phyloP scores from a whole-genome alignment of 768 basidiomycete genomes.

The Lactarius tabidus region DNA sequence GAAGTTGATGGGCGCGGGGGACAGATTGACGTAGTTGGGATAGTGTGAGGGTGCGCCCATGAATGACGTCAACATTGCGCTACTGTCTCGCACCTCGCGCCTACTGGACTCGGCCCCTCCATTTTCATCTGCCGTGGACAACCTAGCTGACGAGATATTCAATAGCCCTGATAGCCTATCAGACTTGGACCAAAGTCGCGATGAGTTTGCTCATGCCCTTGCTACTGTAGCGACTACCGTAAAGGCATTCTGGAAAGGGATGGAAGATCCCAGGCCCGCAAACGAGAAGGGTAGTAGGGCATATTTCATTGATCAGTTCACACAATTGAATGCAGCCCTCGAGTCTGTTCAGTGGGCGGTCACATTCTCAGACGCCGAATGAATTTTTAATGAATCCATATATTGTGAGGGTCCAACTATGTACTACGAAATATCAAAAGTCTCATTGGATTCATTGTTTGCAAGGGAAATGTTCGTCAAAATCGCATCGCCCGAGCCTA shows the following conservation, averaged over 20 bases:
- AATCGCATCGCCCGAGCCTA: not conserved
- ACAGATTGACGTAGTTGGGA: too few species aligned
- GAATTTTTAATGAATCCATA: not conserved
- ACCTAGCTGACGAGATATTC: conserved; percentile 20
- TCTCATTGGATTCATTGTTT: not conserved
- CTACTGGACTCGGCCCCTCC: conserved; percentile 20
- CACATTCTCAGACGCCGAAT: not conserved
- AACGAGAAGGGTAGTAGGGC: conserved; percentile 9
- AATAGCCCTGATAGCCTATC: not conserved
- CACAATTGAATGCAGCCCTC: conserved; percentile 15
- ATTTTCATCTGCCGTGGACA: conserved; percentile 19
- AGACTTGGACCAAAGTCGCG: conserved; percentile 8
- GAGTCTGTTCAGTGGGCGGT: conserved; percentile 11
- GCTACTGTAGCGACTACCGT: conserved; percentile 7
- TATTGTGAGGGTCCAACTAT: not conserved
- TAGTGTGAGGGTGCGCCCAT: too few species aligned
- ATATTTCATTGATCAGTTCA: conserved; percentile 16
- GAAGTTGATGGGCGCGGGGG: too few species aligned
- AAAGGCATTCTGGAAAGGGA: conserved; percentile 20
- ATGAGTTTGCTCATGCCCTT: conserved; percentile 20
- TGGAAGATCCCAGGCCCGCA: conserved; percentile 7
- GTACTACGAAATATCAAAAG: not conserved
- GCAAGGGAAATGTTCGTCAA: not conserved
- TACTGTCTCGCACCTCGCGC: conserved; percentile 6
- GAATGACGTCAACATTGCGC: not conserved